phyloP scores from a whole-genome alignment of 305 asterid genomes.

The Fraxinus albicans region DNA sequence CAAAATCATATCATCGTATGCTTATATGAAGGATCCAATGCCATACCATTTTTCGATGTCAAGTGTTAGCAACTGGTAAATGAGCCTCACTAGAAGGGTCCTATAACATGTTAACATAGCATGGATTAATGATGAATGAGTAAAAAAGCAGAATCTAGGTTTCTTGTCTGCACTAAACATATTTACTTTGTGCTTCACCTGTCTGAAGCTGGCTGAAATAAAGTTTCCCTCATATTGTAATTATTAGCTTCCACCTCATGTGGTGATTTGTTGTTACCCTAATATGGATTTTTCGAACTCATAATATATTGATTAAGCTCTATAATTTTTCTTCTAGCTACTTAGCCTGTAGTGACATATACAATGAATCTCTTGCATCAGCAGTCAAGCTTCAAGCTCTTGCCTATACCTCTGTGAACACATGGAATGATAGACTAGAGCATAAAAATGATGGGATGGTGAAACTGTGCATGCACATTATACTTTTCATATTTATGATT shows the following conservation, averaged over 20 bases:
- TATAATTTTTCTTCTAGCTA: not conserved
- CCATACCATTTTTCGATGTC: not conserved
- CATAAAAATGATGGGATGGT: not conserved
- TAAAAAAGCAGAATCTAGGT: not conserved
- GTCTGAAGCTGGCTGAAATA: not conserved
- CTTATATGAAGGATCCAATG: not conserved
- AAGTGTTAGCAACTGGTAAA: not conserved
- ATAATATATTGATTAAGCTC: not conserved
- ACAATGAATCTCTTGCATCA: not conserved
- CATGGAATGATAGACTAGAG: not conserved
- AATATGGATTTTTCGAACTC: not conserved
- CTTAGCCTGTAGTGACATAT: conserved; percentile 1
- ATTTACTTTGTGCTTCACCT: not conserved
- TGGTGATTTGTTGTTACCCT: not conserved
- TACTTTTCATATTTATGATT: not conserved
- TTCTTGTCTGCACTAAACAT: not conserved
- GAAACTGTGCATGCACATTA: not conserved
- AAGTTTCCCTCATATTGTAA: not conserved
- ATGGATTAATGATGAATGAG: not conserved
- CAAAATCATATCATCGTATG: not conserved
- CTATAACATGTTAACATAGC: not conserved
- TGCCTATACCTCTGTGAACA: not conserved
- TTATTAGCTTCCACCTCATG: not conserved
- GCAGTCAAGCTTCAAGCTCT: conserved; percentile 4
- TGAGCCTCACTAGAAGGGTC: not conserved